Base-by-base conservation (phyloP, 371 early-diverging fungal genomes). In the Apophysomyces elegans region DNA sequence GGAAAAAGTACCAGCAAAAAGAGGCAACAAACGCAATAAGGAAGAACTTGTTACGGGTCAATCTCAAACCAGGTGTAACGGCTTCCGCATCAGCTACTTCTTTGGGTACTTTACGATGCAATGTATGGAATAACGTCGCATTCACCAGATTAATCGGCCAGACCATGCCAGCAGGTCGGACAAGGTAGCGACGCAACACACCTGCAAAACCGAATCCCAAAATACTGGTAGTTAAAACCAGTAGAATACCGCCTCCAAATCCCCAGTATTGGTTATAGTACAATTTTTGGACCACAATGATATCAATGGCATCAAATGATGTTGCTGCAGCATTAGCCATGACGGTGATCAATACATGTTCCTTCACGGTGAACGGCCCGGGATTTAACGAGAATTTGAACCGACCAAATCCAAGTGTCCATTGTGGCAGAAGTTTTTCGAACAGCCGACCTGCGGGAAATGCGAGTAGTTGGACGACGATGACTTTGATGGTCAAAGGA, bases 181-280 rank as follows among this genome's bases (percentile, higher is more conserved):
- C 93, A 16, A 95, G 78, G 75, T 87, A 93, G 18, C 86, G 83
- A 44, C 93, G 87, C 47, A 85, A 78, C 5, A 93, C 69, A 45
- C 96, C 97, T 16, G 95, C 92, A 59, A 95, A 84, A 11, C 95
- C 93, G 71, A 90, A 95, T 11, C 96, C 96, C 61, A 93, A 74
- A 57, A 91, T 63, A 73, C 75, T 74, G 16, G 93, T 90, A 0
- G 89, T 83, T 62, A 92, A 65, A 14, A 93, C 71, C n/a, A 92
- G 76, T 4, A 88, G 68, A 18, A 90, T 69, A 41, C 84, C 84
- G 26, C 87, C 85, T 8, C 85, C 83, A 64, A 85, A 88, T 1
- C 88, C 88, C 77, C 91, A 82, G 44, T 84, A 78, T 64, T 84
- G 83, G 45, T 84, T 73, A 67, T 90, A 90, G 70, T 86, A 90